A percentile compares a stretch with the other conserved stretches of the same genome.
These are phyloP conservation scores for Decorospora gaudefroyi DNA, from an alignment of 2,329 filamentous ascomycete genomes.

Conservation along the genomic window DNA sequence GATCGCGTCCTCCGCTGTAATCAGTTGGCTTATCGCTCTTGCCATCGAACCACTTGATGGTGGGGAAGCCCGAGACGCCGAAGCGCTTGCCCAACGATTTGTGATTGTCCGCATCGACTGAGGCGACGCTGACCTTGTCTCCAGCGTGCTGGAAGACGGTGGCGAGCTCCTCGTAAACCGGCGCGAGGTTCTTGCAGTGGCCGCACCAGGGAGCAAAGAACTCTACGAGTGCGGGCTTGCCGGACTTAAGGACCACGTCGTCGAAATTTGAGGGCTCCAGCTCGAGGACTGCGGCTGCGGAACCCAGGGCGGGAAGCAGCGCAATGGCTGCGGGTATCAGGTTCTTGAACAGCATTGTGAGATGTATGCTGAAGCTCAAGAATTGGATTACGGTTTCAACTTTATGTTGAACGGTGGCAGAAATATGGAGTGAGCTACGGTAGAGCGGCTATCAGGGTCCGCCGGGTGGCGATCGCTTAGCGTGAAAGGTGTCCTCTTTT, in stretches of 20 bases:
- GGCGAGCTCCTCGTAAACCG: conserved; percentile 90
- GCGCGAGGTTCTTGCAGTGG: conserved; percentile 97
- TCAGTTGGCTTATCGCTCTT: conserved; percentile 84
- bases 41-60: conserved; percentile 96
- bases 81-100: conserved; percentile 82
- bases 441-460: conserved; percentile 21
- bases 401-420: conserved; percentile 18
- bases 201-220: conserved; percentile 99
- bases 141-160: conserved; percentile 71
- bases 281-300: conserved; percentile 84
- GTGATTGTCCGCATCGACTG: conserved; percentile 93
- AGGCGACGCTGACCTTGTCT: conserved; percentile 82
- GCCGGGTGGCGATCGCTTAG: conserved; percentile 35
- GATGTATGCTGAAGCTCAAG: conserved; percentile 24
- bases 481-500: conserved; percentile 38
- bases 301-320: conserved; percentile 47
- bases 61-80: conserved; percentile 92
- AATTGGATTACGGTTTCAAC: conserved; percentile 23
- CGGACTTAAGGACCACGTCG: conserved; percentile 81
- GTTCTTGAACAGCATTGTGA: conserved; percentile 41
- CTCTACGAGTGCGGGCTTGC: conserved; percentile 94
- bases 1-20: conserved; percentile 83
- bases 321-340: conserved; percentile 41
- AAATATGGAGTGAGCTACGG: conserved; percentile 22
- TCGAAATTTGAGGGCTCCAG: conserved; percentile 92